phyloP scores from a whole-genome alignment of 495 filamentous ascomycete genomes.

The Baudoinia panamericana region DNA sequence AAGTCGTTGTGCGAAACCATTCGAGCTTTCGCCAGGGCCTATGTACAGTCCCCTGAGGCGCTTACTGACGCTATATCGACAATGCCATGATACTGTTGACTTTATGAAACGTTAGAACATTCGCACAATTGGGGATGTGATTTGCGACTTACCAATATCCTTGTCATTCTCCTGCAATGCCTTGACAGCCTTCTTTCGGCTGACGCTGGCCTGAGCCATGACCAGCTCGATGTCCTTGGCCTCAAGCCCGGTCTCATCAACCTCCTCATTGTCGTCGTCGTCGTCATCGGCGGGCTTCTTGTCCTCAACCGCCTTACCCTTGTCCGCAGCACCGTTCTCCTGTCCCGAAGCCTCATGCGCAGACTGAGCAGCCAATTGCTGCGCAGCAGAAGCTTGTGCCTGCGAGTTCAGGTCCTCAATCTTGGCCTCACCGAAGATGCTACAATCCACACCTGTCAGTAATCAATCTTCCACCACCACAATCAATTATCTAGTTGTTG shows the following conservation, averaged over 20 bases:
- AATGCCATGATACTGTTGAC: slow-evolving; percentile 99
- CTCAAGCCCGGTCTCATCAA: slow-evolving; percentile 85
- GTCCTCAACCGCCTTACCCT: slow-evolving; percentile 63
- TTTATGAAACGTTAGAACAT: too few relatives aligned
- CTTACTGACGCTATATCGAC: slow-evolving; percentile 63
- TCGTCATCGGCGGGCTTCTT: slow-evolving; percentile 75
- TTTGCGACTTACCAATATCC: too few relatives aligned
- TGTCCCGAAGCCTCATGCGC: slow-evolving; percentile 39
- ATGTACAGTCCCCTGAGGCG: too few relatives aligned
- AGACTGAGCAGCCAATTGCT: slow-evolving; percentile 67
- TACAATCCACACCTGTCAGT: too few relatives aligned
- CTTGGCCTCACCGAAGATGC: slow-evolving; percentile 99
- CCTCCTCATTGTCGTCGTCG: slow-evolving; percentile 90
- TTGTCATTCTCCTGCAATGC: slow-evolving; percentile 98
- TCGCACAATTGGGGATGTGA: too few relatives aligned
- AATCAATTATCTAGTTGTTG: too few relatives aligned
- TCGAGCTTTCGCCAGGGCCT: too few relatives aligned
- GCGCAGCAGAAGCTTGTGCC: slow-evolving; percentile 84
- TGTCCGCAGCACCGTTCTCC: slow-evolving; percentile 40
- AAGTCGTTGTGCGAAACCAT: too few relatives aligned
- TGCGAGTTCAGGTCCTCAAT: slow-evolving; percentile 98
- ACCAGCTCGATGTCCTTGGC: slow-evolving; percentile 98
- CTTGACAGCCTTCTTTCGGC: slow-evolving; percentile 95
- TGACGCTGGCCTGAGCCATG: slow-evolving; percentile 94
- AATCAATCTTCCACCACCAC: too few relatives aligned